Evolutionary conservation across 2,329 filamentous ascomycete species (phyloP), one percentile per base, ranked within the genome.

Genomic region (Cyclaneusma minus): DNA sequence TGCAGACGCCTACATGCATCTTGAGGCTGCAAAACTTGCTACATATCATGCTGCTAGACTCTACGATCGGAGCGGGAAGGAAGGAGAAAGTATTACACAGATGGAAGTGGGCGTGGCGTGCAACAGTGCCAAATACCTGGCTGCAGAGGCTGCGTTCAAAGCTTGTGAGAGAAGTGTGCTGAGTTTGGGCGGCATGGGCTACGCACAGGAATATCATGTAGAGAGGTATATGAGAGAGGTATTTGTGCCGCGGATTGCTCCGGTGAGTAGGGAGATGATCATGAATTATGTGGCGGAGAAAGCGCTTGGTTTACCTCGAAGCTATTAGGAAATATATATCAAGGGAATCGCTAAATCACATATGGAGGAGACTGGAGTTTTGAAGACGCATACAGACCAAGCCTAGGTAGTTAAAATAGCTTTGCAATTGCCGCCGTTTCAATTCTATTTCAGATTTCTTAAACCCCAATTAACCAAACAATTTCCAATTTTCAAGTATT

Each of bases 271-370:
- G 35, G 77, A 82, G 52, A 82, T 82, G 77, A 78, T 82, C 27
- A 53, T 79, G 55, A 82, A 81, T 37, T 81, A 71, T 44, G 63
- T 82, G 8, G 60, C 64, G 3, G 75, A 81, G 45, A 78, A 68
- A 51, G 74, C 68, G 0, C 48, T 82, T n/a, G 52, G 60, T 3
- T 40, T 82, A 14, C 77, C 76, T 1, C 56, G 69, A 31, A 81
- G 73, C 41, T 83, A 81, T 36, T 80, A 23, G 24, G n/a, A 13
- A 23, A 23, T 23, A 23, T n/a, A n/a, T n/a, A n/a, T n/a, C n/a
- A n/a, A n/a, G n/a, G n/a, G n/a, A n/a, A n/a, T n/a, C n/a, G n/a
- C n/a, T n/a, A n/a, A n/a, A n/a, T n/a, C n/a, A n/a, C n/a, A n/a
- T n/a, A n/a, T n/a, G n/a, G n/a, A n/a, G n/a, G n/a, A n/a, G n/a